These are phyloP conservation scores for Leishmania major DNA, from an alignment of 208 protist species.

Conservation along the genomic window DNA sequence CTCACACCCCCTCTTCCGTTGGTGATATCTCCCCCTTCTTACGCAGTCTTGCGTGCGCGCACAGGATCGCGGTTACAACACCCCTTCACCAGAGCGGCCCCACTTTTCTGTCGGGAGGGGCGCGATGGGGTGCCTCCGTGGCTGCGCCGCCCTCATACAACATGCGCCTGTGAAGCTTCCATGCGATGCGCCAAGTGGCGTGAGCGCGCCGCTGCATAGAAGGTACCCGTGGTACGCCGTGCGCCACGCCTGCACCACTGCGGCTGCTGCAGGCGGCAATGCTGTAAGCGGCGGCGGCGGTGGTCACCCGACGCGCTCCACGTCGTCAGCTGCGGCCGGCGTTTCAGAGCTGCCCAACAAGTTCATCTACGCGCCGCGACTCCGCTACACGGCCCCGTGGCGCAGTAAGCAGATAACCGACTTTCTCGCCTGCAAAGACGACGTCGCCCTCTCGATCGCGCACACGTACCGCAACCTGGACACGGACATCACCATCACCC, in stretches of 20 bases:
- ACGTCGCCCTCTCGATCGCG: constrained; percentile 45
- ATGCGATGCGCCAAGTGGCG: neutral
- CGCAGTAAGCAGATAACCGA: constrained; percentile 49
- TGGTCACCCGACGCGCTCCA: neutral
- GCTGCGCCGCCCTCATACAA: neutral
- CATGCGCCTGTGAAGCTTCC: neutral
- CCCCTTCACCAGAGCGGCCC: neutral
- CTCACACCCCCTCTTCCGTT: neutral
- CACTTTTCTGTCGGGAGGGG: no score
- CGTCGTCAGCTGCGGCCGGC: neutral
- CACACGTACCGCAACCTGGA: constrained; percentile 63
- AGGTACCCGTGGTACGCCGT: neutral
- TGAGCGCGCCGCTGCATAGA: neutral
- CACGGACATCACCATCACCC: constrained; percentile 62
- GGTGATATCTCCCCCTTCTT: neutral
- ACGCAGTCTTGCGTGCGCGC: neutral
- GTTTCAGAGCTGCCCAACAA: neutral
- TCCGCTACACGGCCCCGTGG: constrained; percentile 67
- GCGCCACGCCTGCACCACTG: neutral
- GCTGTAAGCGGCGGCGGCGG: neutral
- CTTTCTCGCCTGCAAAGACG: constrained; percentile 56
- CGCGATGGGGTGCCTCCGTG: neutral
- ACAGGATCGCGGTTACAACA: neutral
- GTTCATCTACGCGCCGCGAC: constrained; percentile 55
- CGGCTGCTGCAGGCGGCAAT: neutral